Evolutionary conservation across 2,329 filamentous ascomycete species (phyloP), one percentile per base, ranked within the genome.

Genomic region (Fusarium citri): DNA sequence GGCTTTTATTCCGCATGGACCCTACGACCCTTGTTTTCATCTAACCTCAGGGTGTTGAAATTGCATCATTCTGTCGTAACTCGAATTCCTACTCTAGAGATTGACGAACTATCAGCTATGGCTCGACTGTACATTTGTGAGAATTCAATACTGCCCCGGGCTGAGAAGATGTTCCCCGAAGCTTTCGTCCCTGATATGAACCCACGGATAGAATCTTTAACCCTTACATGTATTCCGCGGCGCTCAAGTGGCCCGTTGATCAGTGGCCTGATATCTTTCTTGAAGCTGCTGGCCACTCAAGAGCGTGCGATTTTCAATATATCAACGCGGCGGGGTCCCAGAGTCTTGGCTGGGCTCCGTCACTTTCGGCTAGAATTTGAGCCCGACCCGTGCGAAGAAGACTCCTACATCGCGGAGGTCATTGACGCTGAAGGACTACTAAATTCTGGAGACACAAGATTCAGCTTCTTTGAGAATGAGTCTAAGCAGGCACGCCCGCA

Each of bases 1-100:
- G 87, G 86, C 18, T 76, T 85, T 10, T 69, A 85, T 10, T 78
- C 79, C 7, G 78, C 82, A 1, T 80, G 87, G 69, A 68, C 85
- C 11, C 83, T 88, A 57, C 82, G 87, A 0, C 86, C 87, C 1
- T 83, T 85, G 0, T 78, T 86, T 53, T 86, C 85, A 2, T 83
- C 85, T 2, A 87, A 87, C 66, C 78, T 90, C 7, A 83, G 84
- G 31, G 79, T 79, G 2, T 76, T 90, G 3, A 83, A 85, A 15
- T 78, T 89, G 8, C 88, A 91, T 54, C 88, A 91, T 73, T 90
- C 88, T 0, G 68, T 89, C 3, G 82, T 90, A 8, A 91, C 88
- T 0, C 82, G 83, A 42, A 80, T 87, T 11, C 85, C 84, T 3
- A 84, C 83, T 0, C 66, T 88, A 6, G 64, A 79, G 7, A 76